Base-by-base conservation (phyloP, 2,329 filamentous ascomycete genomes). In the Triangularia verruculosa region DNA sequence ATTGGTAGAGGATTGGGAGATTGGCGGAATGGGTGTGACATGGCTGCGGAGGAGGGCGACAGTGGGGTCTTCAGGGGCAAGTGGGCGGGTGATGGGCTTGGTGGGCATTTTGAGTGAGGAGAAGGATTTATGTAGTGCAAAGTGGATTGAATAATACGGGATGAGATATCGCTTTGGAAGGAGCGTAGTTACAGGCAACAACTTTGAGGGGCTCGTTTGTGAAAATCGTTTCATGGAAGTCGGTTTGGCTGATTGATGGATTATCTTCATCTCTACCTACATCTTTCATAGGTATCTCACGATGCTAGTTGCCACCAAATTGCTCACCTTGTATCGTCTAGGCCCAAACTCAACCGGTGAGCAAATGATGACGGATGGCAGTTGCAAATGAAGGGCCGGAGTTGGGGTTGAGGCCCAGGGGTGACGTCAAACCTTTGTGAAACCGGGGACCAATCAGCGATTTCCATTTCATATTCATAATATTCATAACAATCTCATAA, bases 41-140 rank as follows among this genome's bases (percentile, higher is more conserved):
- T 60, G 13, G n/a, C 53, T 13, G 34, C 58, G 65, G 54, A 68
- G 61, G 51, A 67, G 61, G 51, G 61, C 22, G 52, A 67, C 11
- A 28, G 61, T 55, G 22, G 59, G 61, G 54, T 61, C 61, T 25
- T 25, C 22, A 6, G 51, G 20, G 22, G 51, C 11, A 11, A n/a
- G 22, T 5, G 51, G 1, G 2, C 4, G 25, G 3, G 15, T 2
- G 20, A 55, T 15, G 11, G 39, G 22, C 11, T 57, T 51, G 5
- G 64, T 3, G 25, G 59, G 15, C 65, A 67, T 67, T 51, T 62
- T 67, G 2, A 17, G 12, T 20, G 20, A 15, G 4, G 25, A 27
- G 47, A n/a, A 24, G 12, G 47, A n/a, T 39, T 2, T n/a, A 17
- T 20, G n/a, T 47, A 5, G 6, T 4, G 39, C 13, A 13, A 39